These are phyloP conservation scores for Cocos nucifera DNA, from an alignment of 176 grass and related monocot genomes.

Conservation along the genomic window DNA sequence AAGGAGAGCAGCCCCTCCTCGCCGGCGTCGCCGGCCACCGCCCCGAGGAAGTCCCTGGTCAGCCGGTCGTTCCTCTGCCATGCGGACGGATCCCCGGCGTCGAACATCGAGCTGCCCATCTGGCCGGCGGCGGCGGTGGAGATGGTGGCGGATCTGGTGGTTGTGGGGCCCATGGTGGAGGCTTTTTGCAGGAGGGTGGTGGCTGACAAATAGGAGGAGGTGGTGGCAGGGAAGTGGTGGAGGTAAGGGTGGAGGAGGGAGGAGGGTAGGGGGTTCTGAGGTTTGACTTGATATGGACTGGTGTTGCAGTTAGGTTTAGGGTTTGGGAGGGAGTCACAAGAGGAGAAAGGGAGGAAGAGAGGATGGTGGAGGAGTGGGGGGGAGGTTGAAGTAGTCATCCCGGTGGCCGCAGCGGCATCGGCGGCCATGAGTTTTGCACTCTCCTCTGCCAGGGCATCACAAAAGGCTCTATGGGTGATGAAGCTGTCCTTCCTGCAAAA, in stretches of 20 bases:
- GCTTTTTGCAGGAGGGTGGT: slow-evolving; percentile 25
- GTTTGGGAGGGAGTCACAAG: not conserved
- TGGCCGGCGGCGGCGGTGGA: not conserved
- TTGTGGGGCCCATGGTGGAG: slow-evolving; percentile 18
- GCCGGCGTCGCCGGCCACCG: not conserved
- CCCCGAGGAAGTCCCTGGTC: slow-evolving; percentile 84
- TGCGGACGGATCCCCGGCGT: slow-evolving; percentile 23
- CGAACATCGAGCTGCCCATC: slow-evolving; percentile 21
- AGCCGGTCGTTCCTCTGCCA: slow-evolving; percentile 30
- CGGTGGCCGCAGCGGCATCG: slow-evolving; percentile 1
- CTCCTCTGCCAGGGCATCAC: slow-evolving; percentile 97
- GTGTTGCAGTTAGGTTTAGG: slow-evolving; percentile 25
- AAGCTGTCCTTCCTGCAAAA: slow-evolving; percentile 82
- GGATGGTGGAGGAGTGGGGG: slow-evolving; percentile 19
- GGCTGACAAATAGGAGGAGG: slow-evolving; percentile 17
- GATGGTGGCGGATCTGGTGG: not conserved
- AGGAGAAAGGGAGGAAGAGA: slow-evolving; percentile 44
- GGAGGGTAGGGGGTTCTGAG: slow-evolving; percentile 27
- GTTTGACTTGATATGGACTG: slow-evolving; percentile 17
- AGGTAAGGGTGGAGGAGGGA: slow-evolving; percentile 12
- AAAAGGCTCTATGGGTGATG: slow-evolving; percentile 92
- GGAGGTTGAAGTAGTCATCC: slow-evolving; percentile 1
- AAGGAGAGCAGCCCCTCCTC: slow-evolving; percentile 30
- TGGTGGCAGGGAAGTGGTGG: slow-evolving; percentile 12
- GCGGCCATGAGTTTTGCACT: slow-evolving; percentile 61